Evolutionary conservation across 2,329 filamentous ascomycete species (phyloP).

Genomic region (Chrysosporium queenslandicum): DNA sequence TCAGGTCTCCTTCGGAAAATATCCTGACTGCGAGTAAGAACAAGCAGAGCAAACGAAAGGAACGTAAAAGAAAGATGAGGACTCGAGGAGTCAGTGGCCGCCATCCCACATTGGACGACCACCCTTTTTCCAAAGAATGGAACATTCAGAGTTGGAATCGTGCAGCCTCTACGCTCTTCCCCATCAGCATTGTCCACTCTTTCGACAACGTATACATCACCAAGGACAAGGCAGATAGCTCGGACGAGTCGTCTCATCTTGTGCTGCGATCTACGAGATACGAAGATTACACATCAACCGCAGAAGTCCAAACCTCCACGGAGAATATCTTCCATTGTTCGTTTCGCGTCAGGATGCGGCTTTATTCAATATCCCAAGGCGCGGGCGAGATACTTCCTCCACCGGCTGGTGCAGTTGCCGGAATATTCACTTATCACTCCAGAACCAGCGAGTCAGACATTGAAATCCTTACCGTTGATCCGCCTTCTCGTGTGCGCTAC

Average conservation of each 20-base stretch:
- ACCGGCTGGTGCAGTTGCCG: conserved; percentile 40
- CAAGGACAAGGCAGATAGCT: conserved; percentile 18
- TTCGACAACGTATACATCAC: conserved; percentile 40
- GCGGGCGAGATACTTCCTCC: conserved; percentile 22
- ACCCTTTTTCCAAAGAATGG: conserved; percentile 28
- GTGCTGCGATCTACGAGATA: conserved; percentile 40
- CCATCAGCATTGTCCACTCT: conserved; percentile 39
- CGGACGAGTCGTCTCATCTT: conserved; percentile 33
- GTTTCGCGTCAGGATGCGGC: conserved; percentile 39
- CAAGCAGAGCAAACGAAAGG: not conserved
- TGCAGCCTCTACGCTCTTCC: conserved; percentile 27
- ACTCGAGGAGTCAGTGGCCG: conserved; percentile 12
- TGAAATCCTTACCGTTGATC: conserved; percentile 44
- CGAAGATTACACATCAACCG: conserved; percentile 37
- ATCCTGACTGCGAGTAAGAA: not conserved
- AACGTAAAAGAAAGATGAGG: not conserved
- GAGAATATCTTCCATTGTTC: conserved; percentile 41
- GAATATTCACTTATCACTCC: conserved; percentile 43
- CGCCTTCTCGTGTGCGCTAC: conserved; percentile 34
- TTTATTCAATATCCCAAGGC: conserved; percentile 20
- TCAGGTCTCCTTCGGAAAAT: conserved; percentile 25
- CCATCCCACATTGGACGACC: conserved; percentile 9
- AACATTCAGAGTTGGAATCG: conserved; percentile 40
- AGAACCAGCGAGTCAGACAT: conserved; percentile 43
- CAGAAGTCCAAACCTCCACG: conserved; percentile 40